phyloP scores from a whole-genome alignment of 1,284 basidiomycete genomes.

The Cerrena zonata region DNA sequence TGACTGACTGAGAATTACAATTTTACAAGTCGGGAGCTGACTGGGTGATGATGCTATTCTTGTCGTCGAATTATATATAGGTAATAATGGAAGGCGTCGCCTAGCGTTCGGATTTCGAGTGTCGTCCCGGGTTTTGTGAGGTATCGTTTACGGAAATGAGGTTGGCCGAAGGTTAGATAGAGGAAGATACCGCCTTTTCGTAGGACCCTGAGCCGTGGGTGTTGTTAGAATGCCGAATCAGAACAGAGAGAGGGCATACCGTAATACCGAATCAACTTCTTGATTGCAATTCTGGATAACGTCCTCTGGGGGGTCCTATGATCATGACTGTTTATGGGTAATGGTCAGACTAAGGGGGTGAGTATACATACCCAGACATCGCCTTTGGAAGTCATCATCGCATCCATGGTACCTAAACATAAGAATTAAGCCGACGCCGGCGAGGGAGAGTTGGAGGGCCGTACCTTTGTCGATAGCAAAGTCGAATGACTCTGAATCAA shows the following conservation, averaged over 20 bases:
- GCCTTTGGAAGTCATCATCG: slow-evolving; percentile 84
- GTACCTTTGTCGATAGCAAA: slow-evolving; percentile 89
- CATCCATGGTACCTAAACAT: slow-evolving; percentile 97
- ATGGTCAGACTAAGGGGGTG: no score
- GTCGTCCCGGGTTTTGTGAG: slow-evolving; percentile 49
- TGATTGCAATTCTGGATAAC: slow-evolving; percentile 71
- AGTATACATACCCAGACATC: slow-evolving; percentile 80
- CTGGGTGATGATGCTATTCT: no score
- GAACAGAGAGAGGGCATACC: slow-evolving; percentile 53
- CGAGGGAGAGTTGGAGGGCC: no score
- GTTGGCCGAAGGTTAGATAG: slow-evolving; percentile 87
- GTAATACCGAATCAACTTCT: slow-evolving; percentile 77
- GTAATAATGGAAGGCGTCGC: slow-evolving; percentile 83
- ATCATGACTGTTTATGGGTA: no score
- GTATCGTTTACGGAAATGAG: slow-evolving; percentile 79
- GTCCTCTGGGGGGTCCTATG: slow-evolving; percentile 74
- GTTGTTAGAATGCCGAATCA: no score
- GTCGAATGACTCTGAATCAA: slow-evolving; percentile 69
- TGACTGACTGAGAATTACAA: no score
- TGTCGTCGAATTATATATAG: slow-evolving; percentile 48
- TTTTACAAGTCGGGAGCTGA: no score
- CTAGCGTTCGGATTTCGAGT: slow-evolving; percentile 60
- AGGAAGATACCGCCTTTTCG: slow-evolving; percentile 63
- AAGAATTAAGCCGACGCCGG: no score
- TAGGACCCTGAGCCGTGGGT: slow-evolving; percentile 72